Evolutionary conservation across 129 eudicot species (phyloP), one percentile per base, ranked within the genome.

Genomic region (Escallonia rubra): DNA sequence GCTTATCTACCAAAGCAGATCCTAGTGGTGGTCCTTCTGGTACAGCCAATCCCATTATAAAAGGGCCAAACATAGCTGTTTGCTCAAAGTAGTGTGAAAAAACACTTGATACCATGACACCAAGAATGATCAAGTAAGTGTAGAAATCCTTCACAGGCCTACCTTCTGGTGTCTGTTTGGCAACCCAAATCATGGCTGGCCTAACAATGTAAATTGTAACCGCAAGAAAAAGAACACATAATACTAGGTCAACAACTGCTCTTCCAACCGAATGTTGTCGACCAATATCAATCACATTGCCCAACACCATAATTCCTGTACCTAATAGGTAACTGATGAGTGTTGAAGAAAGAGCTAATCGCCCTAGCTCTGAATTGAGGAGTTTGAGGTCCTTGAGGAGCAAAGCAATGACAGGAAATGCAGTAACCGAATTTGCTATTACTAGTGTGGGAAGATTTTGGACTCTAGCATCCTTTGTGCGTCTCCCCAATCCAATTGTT

Each of bases 1-100:
- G 64, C 59, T 66, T 77, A 23, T 76, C 78, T 2, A 76, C 82
- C 42, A 72, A 48, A 15, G 77, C 52, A 11, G 86, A 76, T 10
- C 86, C 86, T 52, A 81, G 43, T 1, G 82, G 81, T 11, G 79
- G 81, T 41, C 85, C 82, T 43, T 68, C 82, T 0, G 82, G 86
- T 14, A 73, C 43, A 23, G 50, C 80, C 59, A 69, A n/a, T 1
- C 86, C 82, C 12, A 81, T 4, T 4, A 81, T 45, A 41, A 77
- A 73, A 3, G 86, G 64, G 10, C 82, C 82, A 3, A 81, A 60
- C 9, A 64, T 34, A 11, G 43, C 59, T 0, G 34, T 2, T 6
- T 47, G 59, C 0, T 61, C 82, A 12, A 70, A 0, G 10, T 9
- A 48, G n/a, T 77, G 54, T 7, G 77, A 42, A 16, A 59, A 41